Conservation (phyloP, 768 basidiomycete species). For the Amyloporia xantha region DNA sequence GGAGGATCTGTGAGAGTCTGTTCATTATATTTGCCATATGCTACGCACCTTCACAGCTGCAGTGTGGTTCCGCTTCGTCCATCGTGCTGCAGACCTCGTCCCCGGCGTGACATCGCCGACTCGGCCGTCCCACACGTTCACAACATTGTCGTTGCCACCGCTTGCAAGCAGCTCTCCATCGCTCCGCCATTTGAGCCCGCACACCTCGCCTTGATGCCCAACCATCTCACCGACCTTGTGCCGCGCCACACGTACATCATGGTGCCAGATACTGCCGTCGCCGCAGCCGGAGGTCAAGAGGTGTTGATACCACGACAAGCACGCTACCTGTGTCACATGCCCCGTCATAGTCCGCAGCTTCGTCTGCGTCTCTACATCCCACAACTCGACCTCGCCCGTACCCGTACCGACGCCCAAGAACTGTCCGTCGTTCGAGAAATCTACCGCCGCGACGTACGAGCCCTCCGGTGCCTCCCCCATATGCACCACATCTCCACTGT, state of each 20-base stretch:
- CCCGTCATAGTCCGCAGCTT: slow-evolving; percentile 90
- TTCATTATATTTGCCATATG: no score
- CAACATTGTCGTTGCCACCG: slow-evolving; percentile 96
- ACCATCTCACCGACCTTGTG: slow-evolving; percentile 89
- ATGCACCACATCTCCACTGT: slow-evolving; percentile 76
- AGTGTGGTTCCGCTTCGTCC: slow-evolving; percentile 50
- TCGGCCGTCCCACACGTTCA: slow-evolving; percentile 94
- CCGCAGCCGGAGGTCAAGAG: slow-evolving; percentile 83
- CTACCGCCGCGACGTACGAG: slow-evolving; percentile 67
- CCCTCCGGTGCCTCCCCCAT: slow-evolving; percentile 72
- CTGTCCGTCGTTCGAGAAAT: slow-evolving; percentile 73
- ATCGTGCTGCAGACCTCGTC: slow-evolving; percentile 31
- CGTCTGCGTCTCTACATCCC: slow-evolving; percentile 77
- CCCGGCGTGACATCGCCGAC: slow-evolving; percentile 24
- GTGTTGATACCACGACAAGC: slow-evolving; percentile 83
- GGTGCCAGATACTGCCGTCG: slow-evolving; percentile 94
- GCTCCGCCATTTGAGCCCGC: slow-evolving; percentile 81
- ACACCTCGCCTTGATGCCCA: slow-evolving; percentile 91
- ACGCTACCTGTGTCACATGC: slow-evolving; percentile 77
- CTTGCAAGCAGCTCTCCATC: slow-evolving; percentile 90
- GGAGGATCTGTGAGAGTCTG: not conserved
- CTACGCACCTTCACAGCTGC: slow-evolving; percentile 33
- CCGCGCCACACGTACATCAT: slow-evolving; percentile 76
- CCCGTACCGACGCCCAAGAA: slow-evolving; percentile 81
- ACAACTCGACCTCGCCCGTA: slow-evolving; percentile 86